These are phyloP conservation scores for Priceomyces castillae DNA, from an alignment of 805 yeast genomes.

Conservation along the genomic window DNA sequence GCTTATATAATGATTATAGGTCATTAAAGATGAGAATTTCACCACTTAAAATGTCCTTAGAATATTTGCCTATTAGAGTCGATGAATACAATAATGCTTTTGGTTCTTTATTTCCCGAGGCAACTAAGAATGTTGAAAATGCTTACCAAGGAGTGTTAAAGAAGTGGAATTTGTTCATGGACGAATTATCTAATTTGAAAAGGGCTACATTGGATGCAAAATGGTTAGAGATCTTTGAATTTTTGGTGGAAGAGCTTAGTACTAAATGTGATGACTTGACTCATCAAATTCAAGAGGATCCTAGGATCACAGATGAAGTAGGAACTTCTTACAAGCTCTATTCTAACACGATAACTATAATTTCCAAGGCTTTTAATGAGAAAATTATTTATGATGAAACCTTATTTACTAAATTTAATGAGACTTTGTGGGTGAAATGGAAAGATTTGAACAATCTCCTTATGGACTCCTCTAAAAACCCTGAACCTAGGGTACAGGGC, in stretches of 20 bases:
- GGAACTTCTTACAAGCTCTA: constrained; percentile 35
- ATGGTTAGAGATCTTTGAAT: constrained; percentile 55
- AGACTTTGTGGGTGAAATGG: constrained; percentile 27
- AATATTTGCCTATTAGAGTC: constrained; percentile 50
- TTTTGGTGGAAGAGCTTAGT: constrained; percentile 42
- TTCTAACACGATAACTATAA: constrained; percentile 35
- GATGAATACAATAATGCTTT: constrained; percentile 37
- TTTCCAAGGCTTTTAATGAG: constrained; percentile 35
- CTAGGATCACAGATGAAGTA: constrained; percentile 25
- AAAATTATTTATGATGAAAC: constrained; percentile 34
- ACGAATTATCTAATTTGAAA: constrained; percentile 42
- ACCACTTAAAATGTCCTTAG: constrained; percentile 53
- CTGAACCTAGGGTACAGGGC: not conserved
- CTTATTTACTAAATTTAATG: constrained; percentile 21
- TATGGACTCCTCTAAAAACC: constrained; percentile 1
- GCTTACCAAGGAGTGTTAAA: constrained; percentile 39
- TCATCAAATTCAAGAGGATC: constrained; percentile 18
- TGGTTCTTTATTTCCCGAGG: constrained; percentile 22
- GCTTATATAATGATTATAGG: constrained; percentile 41
- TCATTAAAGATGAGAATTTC: constrained; percentile 40
- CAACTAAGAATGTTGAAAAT: constrained; percentile 28
- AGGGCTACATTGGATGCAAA: constrained; percentile 48
- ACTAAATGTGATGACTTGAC: constrained; percentile 17
- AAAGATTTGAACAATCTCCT: constrained; percentile 15
- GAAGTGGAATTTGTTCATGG: constrained; percentile 41